Evolutionary conservation across 2,329 filamentous ascomycete species (phyloP).

Genomic region (Trichoderma sp.): DNA sequence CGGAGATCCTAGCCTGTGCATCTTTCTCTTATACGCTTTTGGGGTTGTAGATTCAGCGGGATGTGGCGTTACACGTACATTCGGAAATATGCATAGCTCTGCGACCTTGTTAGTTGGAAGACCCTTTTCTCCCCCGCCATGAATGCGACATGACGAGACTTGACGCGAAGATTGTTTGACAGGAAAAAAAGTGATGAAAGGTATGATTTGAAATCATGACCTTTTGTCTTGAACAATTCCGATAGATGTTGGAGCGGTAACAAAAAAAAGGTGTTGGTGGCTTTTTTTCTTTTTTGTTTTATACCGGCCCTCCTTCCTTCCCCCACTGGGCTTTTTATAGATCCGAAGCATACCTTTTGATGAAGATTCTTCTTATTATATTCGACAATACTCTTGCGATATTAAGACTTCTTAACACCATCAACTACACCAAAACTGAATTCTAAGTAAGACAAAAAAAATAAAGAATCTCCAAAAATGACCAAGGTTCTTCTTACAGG

Average conservation of each 20-base stretch:
- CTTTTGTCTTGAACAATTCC: background rate
- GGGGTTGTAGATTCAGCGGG: background rate
- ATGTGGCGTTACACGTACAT: background rate
- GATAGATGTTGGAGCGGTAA: background rate
- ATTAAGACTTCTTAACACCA: background rate
- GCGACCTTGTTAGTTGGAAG: background rate
- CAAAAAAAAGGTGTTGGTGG: background rate
- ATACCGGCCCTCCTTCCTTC: background rate
- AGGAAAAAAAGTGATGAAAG: background rate
- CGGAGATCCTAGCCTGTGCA: background rate
- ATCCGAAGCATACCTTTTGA: background rate
- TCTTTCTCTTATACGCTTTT: background rate
- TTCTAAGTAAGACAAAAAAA: background rate
- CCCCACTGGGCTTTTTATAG: background rate
- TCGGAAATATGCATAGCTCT: background rate
- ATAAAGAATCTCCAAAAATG: constrained; percentile 31
- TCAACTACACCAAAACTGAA: background rate
- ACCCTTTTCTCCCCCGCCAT: background rate
- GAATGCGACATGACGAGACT: background rate
- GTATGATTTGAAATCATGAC: constrained; percentile 16
- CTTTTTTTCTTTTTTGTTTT: background rate
- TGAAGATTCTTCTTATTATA: background rate
- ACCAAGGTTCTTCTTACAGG: constrained; percentile 42
- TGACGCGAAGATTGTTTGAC: background rate
- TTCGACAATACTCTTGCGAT: background rate